Evolutionary conservation across 2,329 filamentous ascomycete genomes (phyloP).

Genomic region (Coniochaeta sp.): DNA sequence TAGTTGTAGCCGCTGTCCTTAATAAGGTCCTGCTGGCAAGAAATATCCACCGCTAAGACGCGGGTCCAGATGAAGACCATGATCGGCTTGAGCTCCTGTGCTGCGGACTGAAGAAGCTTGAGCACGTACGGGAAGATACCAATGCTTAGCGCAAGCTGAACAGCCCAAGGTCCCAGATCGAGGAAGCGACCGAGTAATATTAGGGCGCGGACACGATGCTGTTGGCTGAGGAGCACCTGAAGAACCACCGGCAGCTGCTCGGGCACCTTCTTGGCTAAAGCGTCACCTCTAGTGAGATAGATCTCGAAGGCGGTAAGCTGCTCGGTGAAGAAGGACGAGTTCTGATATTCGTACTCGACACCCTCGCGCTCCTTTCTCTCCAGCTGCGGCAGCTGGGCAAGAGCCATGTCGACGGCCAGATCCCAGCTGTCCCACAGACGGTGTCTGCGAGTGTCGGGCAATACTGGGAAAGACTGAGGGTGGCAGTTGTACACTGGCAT

Average conservation of each 20-base stretch:
- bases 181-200: conserved; percentile 90
- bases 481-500: conserved; percentile 97
- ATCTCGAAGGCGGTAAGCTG: conserved; percentile 96
- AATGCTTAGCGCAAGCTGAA: conserved; percentile 95
- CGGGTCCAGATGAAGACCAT: conserved; percentile 99
- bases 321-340: conserved; percentile 94
- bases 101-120: conserved; percentile 91
- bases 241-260: conserved; percentile 95
- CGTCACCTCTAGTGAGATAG: conserved; percentile 75
- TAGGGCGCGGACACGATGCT: conserved; percentile 82
- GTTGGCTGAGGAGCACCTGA: conserved; percentile 91
- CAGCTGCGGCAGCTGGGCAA: conserved; percentile 80
- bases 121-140: conserved; percentile 99
- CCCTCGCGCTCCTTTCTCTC: conserved; percentile 69
- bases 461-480: conserved; percentile 80
- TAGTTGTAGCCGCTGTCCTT: conserved; percentile 98
- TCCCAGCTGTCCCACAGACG: conserved; percentile 98
- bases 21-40: conserved; percentile 85
- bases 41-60: conserved; percentile 88
- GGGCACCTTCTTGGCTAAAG: conserved; percentile 76
- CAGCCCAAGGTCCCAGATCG: conserved; percentile 94
- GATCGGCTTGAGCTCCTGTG: conserved; percentile 88
- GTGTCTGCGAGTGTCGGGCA: conserved; percentile 94
- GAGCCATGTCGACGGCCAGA: conserved; percentile 88
- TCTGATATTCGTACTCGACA: conserved; percentile 82